Percentiles rank a stretch among this genome's conserved stretches.
Evolutionary conservation across 306 rosid species (phyloP).

Genomic region (Citrullus mucosospermus): DNA sequence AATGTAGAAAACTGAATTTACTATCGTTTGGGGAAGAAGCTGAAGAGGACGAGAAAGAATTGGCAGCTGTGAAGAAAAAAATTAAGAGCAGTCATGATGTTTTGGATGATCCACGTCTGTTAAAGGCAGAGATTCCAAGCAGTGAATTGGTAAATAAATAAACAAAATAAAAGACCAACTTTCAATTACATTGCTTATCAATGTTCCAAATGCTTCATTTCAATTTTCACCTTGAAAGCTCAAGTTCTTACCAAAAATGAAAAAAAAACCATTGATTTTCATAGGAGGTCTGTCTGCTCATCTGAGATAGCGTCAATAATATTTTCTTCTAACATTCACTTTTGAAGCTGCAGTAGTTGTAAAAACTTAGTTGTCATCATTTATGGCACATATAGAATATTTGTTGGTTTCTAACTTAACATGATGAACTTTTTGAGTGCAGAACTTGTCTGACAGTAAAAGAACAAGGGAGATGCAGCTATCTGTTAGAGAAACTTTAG

Average conservation of each 20-base stretch:
- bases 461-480: slow-evolving; percentile 53
- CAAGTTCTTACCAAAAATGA: not conserved
- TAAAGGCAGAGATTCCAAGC: slow-evolving; percentile 35
- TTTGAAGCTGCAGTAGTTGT: not conserved
- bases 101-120: slow-evolving; percentile 92
- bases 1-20: slow-evolving; percentile 63
- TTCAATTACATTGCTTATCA: not conserved
- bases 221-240: not conserved
- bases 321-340: not conserved
- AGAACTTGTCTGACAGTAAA: slow-evolving; percentile 22
- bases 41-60: slow-evolving; percentile 88
- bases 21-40: slow-evolving; percentile 97
- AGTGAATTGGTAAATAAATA: slow-evolving; percentile 40
- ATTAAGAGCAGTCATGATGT: slow-evolving; percentile 95
- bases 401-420: not conserved
- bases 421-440: slow-evolving; percentile 10
- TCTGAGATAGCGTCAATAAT: not conserved
- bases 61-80: slow-evolving; percentile 63
- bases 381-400: not conserved
- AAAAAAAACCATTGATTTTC: not conserved
- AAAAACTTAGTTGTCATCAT: not conserved
- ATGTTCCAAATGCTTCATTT: not conserved
- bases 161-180: not conserved
- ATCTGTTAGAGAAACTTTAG: slow-evolving; percentile 75
- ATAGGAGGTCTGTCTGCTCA: not conserved